Base-by-base conservation (phyloP, 2,329 filamentous ascomycete species). In the Monilinia fructicola region DNA sequence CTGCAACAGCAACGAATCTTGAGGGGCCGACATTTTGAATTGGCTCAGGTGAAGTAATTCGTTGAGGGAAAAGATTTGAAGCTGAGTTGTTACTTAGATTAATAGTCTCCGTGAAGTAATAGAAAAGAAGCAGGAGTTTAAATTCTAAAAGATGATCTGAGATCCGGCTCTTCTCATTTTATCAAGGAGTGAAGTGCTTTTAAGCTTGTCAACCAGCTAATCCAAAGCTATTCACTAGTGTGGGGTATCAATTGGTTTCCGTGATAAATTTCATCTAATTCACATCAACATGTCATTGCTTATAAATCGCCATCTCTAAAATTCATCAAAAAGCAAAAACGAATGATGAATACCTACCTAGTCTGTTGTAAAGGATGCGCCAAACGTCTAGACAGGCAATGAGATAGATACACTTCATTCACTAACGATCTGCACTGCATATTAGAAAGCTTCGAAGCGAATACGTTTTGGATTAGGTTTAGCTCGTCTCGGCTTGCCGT, bases 1-100 rank as follows among this genome's bases (percentile, higher is more conserved):
- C 67, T 66, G 67, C 67, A 35, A 68, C 56, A 5, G 56, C 67
- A 38, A 68, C 42, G 42, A 66, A 68, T n/a, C 26, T 64, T 55
- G n/a, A 7, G 60, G 60, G 12, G 52, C 56, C 31, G 67, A 68
- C 67, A 68, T 68, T 26, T 31, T 63, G 16, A 21, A 18, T 3
- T 26, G 23, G 26, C 5, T 53, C 46, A 9, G 9, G 44, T 40
- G 2, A 40, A 26, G n/a, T 12, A 40, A 26, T n/a, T 3, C 23
- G 5, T 50, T 18, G 12, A 18, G 48, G n/a, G 46, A 23, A 4
- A 5, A 26, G 4, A 40, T 26, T 2, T 7, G 4, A 7, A 23
- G 46, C 9, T 35, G 4, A 7, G 6, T 31, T 35, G 18, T 38
- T 42, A n/a, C 35, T 46, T 10, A 48, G 23, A 18, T 11, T 38